These are phyloP conservation scores for Debaryomycetaceae sp. DNA, from an alignment of 1,139 yeast species.

Conservation along the genomic window DNA sequence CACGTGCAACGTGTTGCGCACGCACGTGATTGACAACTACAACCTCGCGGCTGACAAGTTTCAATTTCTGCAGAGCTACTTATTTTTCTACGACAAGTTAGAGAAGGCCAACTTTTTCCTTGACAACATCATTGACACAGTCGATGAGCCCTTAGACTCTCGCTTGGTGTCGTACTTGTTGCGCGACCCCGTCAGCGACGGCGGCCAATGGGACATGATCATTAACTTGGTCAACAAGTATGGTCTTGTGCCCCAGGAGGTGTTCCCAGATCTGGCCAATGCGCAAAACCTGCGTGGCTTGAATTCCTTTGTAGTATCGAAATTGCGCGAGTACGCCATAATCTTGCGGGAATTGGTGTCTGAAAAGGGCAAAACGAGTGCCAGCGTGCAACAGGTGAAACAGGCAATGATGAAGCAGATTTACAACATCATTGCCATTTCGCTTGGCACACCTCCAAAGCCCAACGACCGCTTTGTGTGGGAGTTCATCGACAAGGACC, in stretches of 20 bases:
- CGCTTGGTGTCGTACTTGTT: slow-evolving; percentile 62
- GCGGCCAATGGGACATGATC: slow-evolving; percentile 87
- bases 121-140: slow-evolving; percentile 69
- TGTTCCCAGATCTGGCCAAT: slow-evolving; percentile 69
- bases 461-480: slow-evolving; percentile 63
- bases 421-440: slow-evolving; percentile 58
- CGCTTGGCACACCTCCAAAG: slow-evolving; percentile 75
- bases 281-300: slow-evolving; percentile 54
- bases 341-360: slow-evolving; percentile 47
- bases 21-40: slow-evolving; percentile 57
- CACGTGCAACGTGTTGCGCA: slow-evolving; percentile 65
- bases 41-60: slow-evolving; percentile 56
- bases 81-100: slow-evolving; percentile 70
- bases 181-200: slow-evolving; percentile 65
- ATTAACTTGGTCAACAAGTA: slow-evolving; percentile 69
- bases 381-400: slow-evolving; percentile 29
- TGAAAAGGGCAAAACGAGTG: slow-evolving; percentile 19
- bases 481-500: slow-evolving; percentile 74
- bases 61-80: slow-evolving; percentile 64
- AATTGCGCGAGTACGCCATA: slow-evolving; percentile 73
- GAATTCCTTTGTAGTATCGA: slow-evolving; percentile 60
- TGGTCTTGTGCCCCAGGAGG: slow-evolving; percentile 70
- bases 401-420: slow-evolving; percentile 53
- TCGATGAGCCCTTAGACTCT: slow-evolving; percentile 60
- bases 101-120: slow-evolving; percentile 74